Conservation (phyloP, 2,329 filamentous ascomycete species). For the Capronia epimyces region DNA sequence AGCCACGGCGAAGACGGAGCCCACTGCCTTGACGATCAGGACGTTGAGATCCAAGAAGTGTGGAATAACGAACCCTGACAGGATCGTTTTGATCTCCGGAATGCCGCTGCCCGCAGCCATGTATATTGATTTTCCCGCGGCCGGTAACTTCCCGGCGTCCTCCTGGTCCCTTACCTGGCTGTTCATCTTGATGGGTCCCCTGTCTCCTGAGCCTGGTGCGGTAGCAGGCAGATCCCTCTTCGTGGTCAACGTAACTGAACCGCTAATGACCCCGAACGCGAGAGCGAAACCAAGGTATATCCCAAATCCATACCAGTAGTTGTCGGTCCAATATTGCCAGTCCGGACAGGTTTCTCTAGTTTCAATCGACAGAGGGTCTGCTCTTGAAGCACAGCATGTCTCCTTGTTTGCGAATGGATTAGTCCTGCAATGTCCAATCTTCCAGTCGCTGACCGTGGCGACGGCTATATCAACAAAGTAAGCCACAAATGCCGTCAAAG, state of each 20-base stretch:
- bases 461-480: conserved; percentile 53
- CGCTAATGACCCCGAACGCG: conserved; percentile 47
- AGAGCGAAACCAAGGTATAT: conserved; percentile 49
- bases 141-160: conserved; percentile 37
- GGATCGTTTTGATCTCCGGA: conserved; percentile 58
- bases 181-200: conserved; percentile 43
- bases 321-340: conserved; percentile 44
- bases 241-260: conserved; percentile 47
- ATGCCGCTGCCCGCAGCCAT: conserved; percentile 57
- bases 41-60: conserved; percentile 53
- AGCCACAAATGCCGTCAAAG: conserved; percentile 51
- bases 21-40: conserved; percentile 53
- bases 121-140: conserved; percentile 50
- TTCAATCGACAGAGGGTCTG: conserved; percentile 18
- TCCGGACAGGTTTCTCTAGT: conserved; percentile 36
- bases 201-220: conserved; percentile 33
- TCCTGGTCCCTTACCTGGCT: conserved; percentile 38
- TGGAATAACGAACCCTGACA: conserved; percentile 57
- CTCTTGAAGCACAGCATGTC: conserved; percentile 43
- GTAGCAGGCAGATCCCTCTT: conserved; percentile 46
- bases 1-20: conserved; percentile 53
- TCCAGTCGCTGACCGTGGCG: conserved; percentile 53
- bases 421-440: conserved; percentile 50
- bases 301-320: conserved; percentile 41
- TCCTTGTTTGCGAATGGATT: conserved; percentile 46